Evolutionary conservation across 306 rosid species (phyloP), one percentile per base, ranked within the genome.

Genomic region (Malus asiatica): DNA sequence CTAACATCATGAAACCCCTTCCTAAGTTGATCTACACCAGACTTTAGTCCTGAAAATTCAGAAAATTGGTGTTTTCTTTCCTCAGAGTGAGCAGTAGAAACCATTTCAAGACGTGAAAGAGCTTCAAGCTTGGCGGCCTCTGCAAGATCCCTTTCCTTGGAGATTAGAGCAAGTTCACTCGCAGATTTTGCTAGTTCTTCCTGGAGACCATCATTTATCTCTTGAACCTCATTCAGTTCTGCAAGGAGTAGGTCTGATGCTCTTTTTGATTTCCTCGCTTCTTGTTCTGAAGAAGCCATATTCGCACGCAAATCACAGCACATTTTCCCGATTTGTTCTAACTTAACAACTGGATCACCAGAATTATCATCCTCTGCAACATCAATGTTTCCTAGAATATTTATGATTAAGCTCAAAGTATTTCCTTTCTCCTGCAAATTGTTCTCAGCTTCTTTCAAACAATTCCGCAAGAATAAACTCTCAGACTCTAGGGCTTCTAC

Each of bases 161-260:
- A 84, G 77, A 87, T 76, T 76, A 81, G 83, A 71, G 86, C 80
- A 82, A 95, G 89, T 85, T 92, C 96, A 65, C 64, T 67, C 4
- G 78, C 83, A 80, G 82, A 85, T 76, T 85, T 88, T 61, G 84
- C 89, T 4, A 90, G 87, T 87, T 95, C 97, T 79, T 95, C 99
- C 78, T 90, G 99, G 76, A 92, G 90, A 85, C 81, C 75, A 71
- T 95, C 99, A 86, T 92, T 95, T 83, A 97, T 95, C 79, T 95
- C 99, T 89, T 95, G 98, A 76, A 90, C 97, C 86, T 95, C 99
- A 75, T 95, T 92, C 89, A 95, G 61, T 81, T 95, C 99, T 44
- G 97, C 93, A 83, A 90, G 88, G 70, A 95, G 97, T 65, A 95
- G 90, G 81, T 92, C 93, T 55, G 97, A 86, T 78, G 99, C 92